Evolutionary conservation across 192 early-diverging fungal genomes (phyloP), one percentile per base, ranked within the genome.

Genomic region (Chytriomyces confervae): DNA sequence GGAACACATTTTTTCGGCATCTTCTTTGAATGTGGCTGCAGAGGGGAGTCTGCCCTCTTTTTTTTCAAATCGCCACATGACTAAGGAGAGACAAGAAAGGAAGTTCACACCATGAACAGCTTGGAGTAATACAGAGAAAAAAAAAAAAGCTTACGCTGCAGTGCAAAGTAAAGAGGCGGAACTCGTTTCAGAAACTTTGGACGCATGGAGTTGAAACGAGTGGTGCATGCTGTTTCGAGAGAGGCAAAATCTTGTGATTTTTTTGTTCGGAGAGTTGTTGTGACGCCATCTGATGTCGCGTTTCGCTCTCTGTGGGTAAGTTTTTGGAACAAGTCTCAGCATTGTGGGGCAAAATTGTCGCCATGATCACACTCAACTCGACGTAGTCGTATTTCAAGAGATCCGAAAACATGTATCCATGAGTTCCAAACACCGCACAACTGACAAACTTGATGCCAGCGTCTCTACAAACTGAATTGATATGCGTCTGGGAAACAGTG

Each of bases 341-440:
- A 66, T 48, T 1, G 2, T 16, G 18, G 24, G 16, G 1, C 1
- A 1, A n/a, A 16, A 36, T 36, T 36, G 1, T 36, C 29, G 13
- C 18, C 13, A 53, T 7, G 20, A 13, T 7, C 13, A 43, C 18
- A 53, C 47, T 53, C 36, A 46, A 85, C 81, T 83, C 81, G 13
- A 79, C 60, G 62, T 80, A 96, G 6, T 84, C 72, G 77, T 96
- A 92, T 6, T 86, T 62, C 1, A 65, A 79, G 44, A 96, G 79
- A 83, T 98, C 96, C 74, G 89, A 89, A 79, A 97, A 97, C n/a
- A 95, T 90, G 81, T 90, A 98, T 10, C 95, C 95, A 72, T 87
- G 87, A 51, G 92, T 84, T 7, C 96, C 97, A 72, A 88, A 88
- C 0, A 89, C 81, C 67, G 86, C 90, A 27, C 92, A 89, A 11